Percentiles rank a stretch among this genome's conserved stretches.
Conservation (phyloP, 78 protist species). For the Guillardia theta region DNA sequence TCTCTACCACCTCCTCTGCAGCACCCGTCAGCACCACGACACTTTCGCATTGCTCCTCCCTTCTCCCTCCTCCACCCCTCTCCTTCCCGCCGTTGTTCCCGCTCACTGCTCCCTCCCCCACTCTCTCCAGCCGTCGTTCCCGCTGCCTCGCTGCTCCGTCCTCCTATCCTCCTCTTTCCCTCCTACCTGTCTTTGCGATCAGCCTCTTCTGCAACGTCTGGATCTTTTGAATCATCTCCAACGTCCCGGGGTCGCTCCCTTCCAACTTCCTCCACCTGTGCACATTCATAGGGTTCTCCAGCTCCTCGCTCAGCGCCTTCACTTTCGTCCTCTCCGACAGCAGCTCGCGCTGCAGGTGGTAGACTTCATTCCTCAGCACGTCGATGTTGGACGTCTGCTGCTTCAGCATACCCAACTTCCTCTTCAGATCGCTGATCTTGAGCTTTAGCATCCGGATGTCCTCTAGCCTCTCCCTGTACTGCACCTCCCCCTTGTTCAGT, state of each 20-base stretch:
- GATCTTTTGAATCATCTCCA: slow-evolving; percentile 82
- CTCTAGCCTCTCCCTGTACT: slow-evolving; percentile 57
- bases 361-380: slow-evolving; percentile 59
- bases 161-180: no score
- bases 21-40: no score
- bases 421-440: slow-evolving; percentile 59
- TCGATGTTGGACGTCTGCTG: slow-evolving; percentile 45
- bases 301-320: slow-evolving; percentile 83
- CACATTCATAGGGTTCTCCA: slow-evolving; percentile 88
- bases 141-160: no score
- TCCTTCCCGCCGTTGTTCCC: no score
- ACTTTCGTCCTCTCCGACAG: slow-evolving; percentile 75
- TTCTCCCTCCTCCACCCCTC: no score
- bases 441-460: slow-evolving; percentile 77
- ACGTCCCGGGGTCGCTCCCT: slow-evolving; percentile 73
- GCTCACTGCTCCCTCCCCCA: no score
- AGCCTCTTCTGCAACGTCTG: slow-evolving; percentile 87
- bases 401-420: slow-evolving; percentile 32
- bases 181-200: slow-evolving; percentile 74
- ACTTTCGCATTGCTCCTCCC: no score
- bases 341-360: slow-evolving; percentile 79
- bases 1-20: slow-evolving; percentile 71
- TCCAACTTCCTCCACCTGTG: slow-evolving; percentile 84
- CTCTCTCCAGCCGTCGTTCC: no score
- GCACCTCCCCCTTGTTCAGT: slow-evolving; percentile 84